phyloP scores from a whole-genome alignment of 2,329 filamentous ascomycete genomes.

The Ascochyta koolunga region DNA sequence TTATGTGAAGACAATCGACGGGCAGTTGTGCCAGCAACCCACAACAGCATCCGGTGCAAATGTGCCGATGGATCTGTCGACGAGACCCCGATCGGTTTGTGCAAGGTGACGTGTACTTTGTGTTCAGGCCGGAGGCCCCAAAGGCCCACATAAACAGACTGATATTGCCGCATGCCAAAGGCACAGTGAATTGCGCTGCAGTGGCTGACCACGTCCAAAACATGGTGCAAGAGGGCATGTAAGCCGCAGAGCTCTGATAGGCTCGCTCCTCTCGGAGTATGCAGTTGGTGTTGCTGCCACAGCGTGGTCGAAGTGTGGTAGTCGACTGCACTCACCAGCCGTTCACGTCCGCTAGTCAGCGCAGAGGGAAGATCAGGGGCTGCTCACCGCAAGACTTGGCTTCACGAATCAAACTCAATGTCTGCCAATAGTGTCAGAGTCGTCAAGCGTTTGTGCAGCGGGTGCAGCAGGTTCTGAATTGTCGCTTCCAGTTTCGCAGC shows the following conservation, averaged over 20 bases:
- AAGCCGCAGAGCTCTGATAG: background rate
- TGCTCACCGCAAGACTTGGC: constrained; percentile 23
- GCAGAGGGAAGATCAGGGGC: constrained; percentile 29
- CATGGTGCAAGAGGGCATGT: background rate
- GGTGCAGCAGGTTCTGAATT: constrained; percentile 15
- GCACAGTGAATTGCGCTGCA: background rate
- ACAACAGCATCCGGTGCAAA: constrained; percentile 6
- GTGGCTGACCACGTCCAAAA: background rate
- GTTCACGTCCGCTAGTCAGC: constrained; percentile 26
- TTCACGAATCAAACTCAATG: constrained; percentile 9
- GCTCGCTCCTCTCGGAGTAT: background rate
- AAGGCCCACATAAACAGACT: constrained; percentile 6
- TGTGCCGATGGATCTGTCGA: background rate
- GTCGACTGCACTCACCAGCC: constrained; percentile 26
- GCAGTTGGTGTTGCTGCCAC: constrained; percentile 5
- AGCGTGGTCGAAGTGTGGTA: constrained; percentile 11
- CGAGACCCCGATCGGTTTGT: constrained; percentile 6
- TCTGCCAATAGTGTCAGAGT: constrained; percentile 21
- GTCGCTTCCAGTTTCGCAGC: constrained; percentile 20
- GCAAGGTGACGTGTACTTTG: constrained; percentile 19
- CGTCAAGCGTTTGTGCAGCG: constrained; percentile 17
- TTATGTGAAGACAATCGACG: constrained; percentile 1
- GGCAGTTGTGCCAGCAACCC: constrained; percentile 13
- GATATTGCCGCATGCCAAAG: background rate
- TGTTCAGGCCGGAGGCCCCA: background rate